Evolutionary conservation across 2,329 filamentous ascomycete genomes (phyloP).

Genomic region (Helminthosporium solani): DNA sequence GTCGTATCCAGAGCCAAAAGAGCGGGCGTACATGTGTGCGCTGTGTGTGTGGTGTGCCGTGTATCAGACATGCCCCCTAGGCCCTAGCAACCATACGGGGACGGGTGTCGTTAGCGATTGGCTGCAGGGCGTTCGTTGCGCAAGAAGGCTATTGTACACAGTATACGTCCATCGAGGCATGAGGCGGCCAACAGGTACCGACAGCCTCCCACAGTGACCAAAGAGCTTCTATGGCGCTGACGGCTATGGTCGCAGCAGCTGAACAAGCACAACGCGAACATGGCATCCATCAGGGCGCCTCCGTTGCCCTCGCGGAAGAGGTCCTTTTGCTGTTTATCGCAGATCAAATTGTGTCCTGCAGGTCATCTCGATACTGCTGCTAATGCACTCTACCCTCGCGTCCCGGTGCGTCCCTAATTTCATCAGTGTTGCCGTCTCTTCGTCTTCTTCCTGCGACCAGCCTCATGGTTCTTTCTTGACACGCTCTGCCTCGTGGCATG

Average conservation of each 20-base stretch:
- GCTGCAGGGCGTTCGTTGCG: background rate
- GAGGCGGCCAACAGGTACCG: background rate
- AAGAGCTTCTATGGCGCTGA: background rate
- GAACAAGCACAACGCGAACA: background rate
- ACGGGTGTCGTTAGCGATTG: background rate
- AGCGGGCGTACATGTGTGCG: slow-evolving; percentile 1
- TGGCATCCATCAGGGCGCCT: background rate
- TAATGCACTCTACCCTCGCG: slow-evolving; percentile 10
- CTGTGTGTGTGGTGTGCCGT: too few relatives aligned
- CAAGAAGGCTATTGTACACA: background rate
- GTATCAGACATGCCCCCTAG: background rate
- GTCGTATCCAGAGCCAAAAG: slow-evolving; percentile 1
- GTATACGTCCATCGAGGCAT: background rate
- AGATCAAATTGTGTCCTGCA: slow-evolving; percentile 14
- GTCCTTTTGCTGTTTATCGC: slow-evolving; percentile 7
- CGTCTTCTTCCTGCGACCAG: slow-evolving; percentile 20
- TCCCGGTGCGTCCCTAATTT: slow-evolving; percentile 15
- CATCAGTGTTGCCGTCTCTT: slow-evolving; percentile 11
- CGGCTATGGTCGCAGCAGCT: background rate
- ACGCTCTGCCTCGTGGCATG: slow-evolving; percentile 33
- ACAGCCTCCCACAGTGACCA: background rate
- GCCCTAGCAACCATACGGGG: too few relatives aligned
- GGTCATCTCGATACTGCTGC: slow-evolving; percentile 10
- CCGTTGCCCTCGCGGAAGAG: background rate
- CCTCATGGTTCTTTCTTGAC: slow-evolving; percentile 27